Base-by-base conservation (phyloP, 2,329 filamentous ascomycete genomes). In the Capronia coronata region DNA sequence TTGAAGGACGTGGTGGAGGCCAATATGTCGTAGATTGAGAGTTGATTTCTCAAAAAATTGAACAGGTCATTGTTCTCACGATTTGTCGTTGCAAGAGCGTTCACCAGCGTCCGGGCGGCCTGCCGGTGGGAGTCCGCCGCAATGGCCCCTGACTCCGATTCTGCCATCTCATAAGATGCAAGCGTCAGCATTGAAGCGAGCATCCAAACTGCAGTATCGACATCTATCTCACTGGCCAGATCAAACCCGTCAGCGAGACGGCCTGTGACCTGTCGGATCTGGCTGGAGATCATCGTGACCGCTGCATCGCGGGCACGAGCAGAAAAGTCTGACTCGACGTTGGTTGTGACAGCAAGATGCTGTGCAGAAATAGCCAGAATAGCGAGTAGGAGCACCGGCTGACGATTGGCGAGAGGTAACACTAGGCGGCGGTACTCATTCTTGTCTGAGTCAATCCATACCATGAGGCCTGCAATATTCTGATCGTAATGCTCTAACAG, bases 401-500 rank as follows among this genome's bases (percentile, higher is more conserved):
- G 50, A 21, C 48, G 50, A 6, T 51, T 27, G n/a, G 50, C 47
- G 3, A 56, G 42, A 6, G 54, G 54, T 8, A 56, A 22, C n/a
- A 56, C 54, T 5, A 56, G 38, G 5, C 50, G 50, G 13, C 54
- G 50, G 29, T 56, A 56, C 32, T 56, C 54, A 37, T 56, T 56
- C 42, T 34, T 47, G 6, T 53, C 54, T 3, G 54, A 56, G 23
- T 56, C 54, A 35, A 56, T 53, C 54, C 54, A 56, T 14, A 56
- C 54, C 54, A 56, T 56, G 27, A 56, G 42, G 3, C 54, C 54
- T 11, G 54, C 54, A 32, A 56, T 56, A 29, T 56, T 49, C 30
- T 46, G 48, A 34, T 56, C 54, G 44, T 56, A 56, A 25, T 56
- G 50, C 3, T 97, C 67, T 86, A 79, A 18, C 72, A 75, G 65